Conservation (phyloP, 768 basidiomycete genomes). For the Hygrophorus russula region DNA sequence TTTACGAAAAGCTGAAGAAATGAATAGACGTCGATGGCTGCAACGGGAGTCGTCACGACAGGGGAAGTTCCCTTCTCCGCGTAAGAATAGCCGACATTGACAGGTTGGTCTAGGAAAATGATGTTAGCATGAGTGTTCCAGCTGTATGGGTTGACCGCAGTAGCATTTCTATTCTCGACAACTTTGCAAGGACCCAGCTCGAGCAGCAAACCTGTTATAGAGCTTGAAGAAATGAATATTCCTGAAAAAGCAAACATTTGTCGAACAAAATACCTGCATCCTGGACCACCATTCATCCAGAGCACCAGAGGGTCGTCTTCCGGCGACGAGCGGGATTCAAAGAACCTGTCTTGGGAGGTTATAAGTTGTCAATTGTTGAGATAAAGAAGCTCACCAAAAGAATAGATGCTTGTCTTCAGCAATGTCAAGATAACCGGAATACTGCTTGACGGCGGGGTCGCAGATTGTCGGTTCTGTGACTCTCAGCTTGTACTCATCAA, state of each 20-base stretch:
- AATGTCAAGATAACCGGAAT: constrained; percentile 78
- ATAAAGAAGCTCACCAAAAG: constrained; percentile 51
- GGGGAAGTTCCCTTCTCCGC: constrained; percentile 51
- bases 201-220: constrained; percentile 67
- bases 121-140: constrained; percentile 80
- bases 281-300: constrained; percentile 83
- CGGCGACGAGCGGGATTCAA: constrained; percentile 72
- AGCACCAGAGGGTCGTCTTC: constrained; percentile 71
- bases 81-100: constrained; percentile 88
- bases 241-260: background rate
- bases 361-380: background rate
- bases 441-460: constrained; percentile 69
- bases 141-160: constrained; percentile 63
- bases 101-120: constrained; percentile 73
- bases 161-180: constrained; percentile 55
- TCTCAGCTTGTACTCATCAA: constrained; percentile 42
- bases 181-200: constrained; percentile 87
- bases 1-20: constrained; percentile 73
- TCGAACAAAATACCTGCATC: constrained; percentile 29
- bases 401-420: constrained; percentile 74
- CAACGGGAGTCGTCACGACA: constrained; percentile 73
- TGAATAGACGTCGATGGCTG: constrained; percentile 83
- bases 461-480: constrained; percentile 64
- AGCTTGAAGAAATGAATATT: background rate
- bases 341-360: constrained; percentile 47